A percentile compares a stretch with the other conserved stretches of the same genome.
These are phyloP conservation scores for Lactifluus volemus DNA, from an alignment of 768 basidiomycete genomes.

Conservation along the genomic window DNA sequence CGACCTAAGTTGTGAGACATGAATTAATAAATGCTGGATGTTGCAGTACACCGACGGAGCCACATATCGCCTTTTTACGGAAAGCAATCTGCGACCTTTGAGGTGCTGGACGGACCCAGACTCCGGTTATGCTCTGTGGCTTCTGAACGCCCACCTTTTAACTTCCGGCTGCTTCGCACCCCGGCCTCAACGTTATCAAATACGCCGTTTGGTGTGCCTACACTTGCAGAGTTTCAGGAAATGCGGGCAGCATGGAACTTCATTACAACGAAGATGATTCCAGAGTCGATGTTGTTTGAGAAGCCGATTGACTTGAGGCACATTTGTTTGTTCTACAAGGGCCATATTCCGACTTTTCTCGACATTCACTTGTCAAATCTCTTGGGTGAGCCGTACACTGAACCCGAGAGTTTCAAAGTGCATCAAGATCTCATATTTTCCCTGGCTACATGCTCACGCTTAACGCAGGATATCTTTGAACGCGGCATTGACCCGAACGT, in stretches of 20 bases:
- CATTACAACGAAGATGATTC: constrained; percentile 25
- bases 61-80: constrained; percentile 56
- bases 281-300: no score
- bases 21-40: neutral
- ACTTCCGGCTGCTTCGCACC: no score
- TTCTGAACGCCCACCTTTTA: constrained; percentile 27
- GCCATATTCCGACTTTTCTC: constrained; percentile 88
- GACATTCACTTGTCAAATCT: constrained; percentile 82
- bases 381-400: constrained; percentile 68
- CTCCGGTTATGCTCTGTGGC: constrained; percentile 75
- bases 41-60: constrained; percentile 73
- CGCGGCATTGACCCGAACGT: constrained; percentile 95
- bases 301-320: constrained; percentile 40
- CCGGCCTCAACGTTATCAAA: constrained; percentile 14
- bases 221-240: constrained; percentile 66
- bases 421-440: constrained; percentile 7
- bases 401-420: constrained; percentile 76
- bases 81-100: constrained; percentile 70
- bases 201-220: constrained; percentile 60
- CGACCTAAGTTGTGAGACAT: neutral
- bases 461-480: constrained; percentile 64
- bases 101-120: constrained; percentile 76
- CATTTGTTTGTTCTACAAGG: constrained; percentile 94
- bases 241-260: constrained; percentile 90
- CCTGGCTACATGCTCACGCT: neutral